Evolutionary conservation across 2,329 filamentous ascomycete species (phyloP).

Genomic region (Curvularia eragrostidis): DNA sequence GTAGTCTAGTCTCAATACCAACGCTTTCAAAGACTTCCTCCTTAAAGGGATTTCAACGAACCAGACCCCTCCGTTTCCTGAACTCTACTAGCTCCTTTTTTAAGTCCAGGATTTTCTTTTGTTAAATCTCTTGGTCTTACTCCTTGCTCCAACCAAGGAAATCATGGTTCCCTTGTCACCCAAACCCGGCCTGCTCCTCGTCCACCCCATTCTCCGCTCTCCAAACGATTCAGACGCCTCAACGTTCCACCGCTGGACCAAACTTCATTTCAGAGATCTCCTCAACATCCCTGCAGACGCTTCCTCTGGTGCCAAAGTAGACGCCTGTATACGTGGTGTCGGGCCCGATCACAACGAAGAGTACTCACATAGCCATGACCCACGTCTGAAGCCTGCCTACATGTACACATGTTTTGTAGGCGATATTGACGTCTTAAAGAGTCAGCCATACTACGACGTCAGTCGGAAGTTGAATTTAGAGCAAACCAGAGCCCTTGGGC

Average conservation of each 20-base stretch:
- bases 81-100: not conserved
- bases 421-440: not conserved
- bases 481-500: not conserved
- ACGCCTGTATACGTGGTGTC: not conserved
- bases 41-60: not conserved
- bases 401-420: constrained; percentile 4
- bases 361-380: not conserved
- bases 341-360: not conserved
- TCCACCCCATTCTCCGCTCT: constrained; percentile 18
- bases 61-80: not conserved
- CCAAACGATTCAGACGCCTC: constrained; percentile 1
- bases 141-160: not conserved
- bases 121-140: not conserved
- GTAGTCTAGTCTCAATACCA: no score
- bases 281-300: constrained; percentile 6
- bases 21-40: not conserved
- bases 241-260: constrained; percentile 28
- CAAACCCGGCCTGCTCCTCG: constrained; percentile 17
- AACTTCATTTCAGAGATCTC: constrained; percentile 31
- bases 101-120: not conserved
- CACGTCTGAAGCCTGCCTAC: not conserved
- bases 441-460: not conserved
- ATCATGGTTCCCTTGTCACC: not conserved
- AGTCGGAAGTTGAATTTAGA: constrained; percentile 10
- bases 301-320: not conserved